Evolutionary conservation across 805 yeast species (phyloP).

Genomic region (Saccharomycopsis javanensis): DNA sequence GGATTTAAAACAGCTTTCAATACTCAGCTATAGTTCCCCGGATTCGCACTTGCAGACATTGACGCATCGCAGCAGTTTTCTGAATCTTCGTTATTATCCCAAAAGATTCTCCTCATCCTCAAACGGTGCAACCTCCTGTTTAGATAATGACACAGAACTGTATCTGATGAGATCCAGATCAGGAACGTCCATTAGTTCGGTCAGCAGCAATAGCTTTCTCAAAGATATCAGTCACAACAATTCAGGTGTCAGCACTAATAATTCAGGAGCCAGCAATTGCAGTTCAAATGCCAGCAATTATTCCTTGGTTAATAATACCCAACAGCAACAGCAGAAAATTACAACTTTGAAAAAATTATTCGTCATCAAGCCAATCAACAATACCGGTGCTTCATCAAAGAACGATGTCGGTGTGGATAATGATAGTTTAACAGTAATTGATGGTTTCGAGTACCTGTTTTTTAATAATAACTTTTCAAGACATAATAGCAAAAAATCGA

Average conservation of each 20-base stretch:
- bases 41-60: neutral
- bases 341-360: constrained; percentile 8
- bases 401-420: neutral
- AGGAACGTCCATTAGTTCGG: neutral
- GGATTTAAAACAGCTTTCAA: neutral
- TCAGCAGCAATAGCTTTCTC: neutral
- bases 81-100: neutral
- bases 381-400: neutral
- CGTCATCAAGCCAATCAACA: neutral
- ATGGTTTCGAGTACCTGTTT: constrained; percentile 3
- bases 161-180: constrained; percentile 2
- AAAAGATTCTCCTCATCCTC: neutral
- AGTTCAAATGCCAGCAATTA: too few relatives aligned
- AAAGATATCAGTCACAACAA: neutral
- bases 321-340: neutral
- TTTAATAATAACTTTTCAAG: neutral
- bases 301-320: neutral
- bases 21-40: neutral
- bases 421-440: constrained; percentile 8
- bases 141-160: neutral
- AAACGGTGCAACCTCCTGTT: neutral
- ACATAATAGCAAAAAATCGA: neutral
- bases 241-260: neutral
- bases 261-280: neutral
- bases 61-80: constrained; percentile 1